Evolutionary conservation across 2,329 filamentous ascomycete genomes (phyloP).

Genomic region (Penicillium brasilianum): DNA sequence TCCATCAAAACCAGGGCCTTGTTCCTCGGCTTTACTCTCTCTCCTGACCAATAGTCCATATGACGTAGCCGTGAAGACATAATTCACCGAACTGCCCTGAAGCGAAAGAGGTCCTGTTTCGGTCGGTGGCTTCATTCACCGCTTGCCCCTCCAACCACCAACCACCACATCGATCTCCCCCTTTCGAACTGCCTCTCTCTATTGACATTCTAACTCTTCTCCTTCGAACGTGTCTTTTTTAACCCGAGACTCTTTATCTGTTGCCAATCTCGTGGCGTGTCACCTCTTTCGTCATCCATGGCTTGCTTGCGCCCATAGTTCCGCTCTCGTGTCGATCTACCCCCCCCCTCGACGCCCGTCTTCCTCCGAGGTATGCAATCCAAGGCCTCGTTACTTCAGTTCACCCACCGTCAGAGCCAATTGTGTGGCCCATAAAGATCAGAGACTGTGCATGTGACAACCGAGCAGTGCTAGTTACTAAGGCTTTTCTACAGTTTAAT

Average conservation of each 20-base stretch:
- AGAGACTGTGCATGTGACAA: constrained; percentile 21
- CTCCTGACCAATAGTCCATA: neutral
- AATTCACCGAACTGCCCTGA: constrained; percentile 17
- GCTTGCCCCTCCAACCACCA: constrained; percentile 31
- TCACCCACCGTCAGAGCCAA: constrained; percentile 3
- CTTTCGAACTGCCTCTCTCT: neutral
- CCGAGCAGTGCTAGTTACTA: constrained; percentile 13
- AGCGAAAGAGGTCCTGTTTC: constrained; percentile 24
- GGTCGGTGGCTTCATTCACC: constrained; percentile 30
- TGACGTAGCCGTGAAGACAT: constrained; percentile 32
- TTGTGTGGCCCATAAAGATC: neutral
- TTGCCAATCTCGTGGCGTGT: neutral
- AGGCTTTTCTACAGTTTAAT: constrained; percentile 10
- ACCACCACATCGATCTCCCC: neutral
- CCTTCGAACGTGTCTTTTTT: neutral
- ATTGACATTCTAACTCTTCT: neutral
- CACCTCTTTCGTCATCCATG: constrained; percentile 16
- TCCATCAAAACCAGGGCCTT: neutral
- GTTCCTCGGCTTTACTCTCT: neutral
- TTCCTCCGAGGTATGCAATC: constrained; percentile 26
- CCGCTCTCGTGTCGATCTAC: constrained; percentile 14
- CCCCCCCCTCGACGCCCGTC: constrained; percentile 16
- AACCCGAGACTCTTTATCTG: neutral
- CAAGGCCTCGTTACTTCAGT: constrained; percentile 16
- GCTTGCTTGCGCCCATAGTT: constrained; percentile 24